Evolutionary conservation across 345 rosid genomes (phyloP), one percentile per base, ranked within the genome.

Genomic region (Anastatica hierochuntica): DNA sequence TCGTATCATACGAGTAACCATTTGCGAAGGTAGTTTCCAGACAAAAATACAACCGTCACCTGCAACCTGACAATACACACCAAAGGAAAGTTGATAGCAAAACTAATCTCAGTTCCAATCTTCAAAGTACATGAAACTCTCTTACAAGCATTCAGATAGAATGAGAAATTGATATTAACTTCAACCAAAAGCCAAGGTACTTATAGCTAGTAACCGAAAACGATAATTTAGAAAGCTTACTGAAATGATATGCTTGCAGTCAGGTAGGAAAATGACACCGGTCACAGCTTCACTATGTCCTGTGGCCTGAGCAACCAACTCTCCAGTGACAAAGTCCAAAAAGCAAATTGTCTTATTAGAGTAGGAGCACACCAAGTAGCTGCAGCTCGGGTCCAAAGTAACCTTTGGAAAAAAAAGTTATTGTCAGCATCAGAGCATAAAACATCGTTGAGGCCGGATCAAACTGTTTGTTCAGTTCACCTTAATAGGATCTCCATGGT

Each of bases 251-350:
- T 88, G 96, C 74, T 67, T 72, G 84, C 88, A 84, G 71, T 88
- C 90, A 49, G 90, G 82, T 73, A 88, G 71, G 72, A 84, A 88
- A 51, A 80, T 80, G 56, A 84, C 63, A 58, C 96, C 94, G 43
- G 90, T 88, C 42, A 77, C 61, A 43, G 79, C 74, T 75, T 82
- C 90, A 54, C 90, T 77, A 57, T 88, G 96, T 48, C 94, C 96
- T 58, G 71, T 55, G 54, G 83, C 85, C 66, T 80, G 81, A 33
- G 72, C 58, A 56, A 80, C 78, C 77, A 88, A 60, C 72, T 82
- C 84, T 60, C 94, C 90, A 0, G 63, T 84, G 36, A 58, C 46
- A 14, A 75, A 74, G 63, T 88, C 85, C 36, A 79, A 75, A 55
- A 84, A 38, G 71, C 88, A 80, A 60, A 88, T 75, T 53, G 80